phyloP scores from a whole-genome alignment of 2,329 filamentous ascomycete species.

The Sarocladium oryzae region DNA sequence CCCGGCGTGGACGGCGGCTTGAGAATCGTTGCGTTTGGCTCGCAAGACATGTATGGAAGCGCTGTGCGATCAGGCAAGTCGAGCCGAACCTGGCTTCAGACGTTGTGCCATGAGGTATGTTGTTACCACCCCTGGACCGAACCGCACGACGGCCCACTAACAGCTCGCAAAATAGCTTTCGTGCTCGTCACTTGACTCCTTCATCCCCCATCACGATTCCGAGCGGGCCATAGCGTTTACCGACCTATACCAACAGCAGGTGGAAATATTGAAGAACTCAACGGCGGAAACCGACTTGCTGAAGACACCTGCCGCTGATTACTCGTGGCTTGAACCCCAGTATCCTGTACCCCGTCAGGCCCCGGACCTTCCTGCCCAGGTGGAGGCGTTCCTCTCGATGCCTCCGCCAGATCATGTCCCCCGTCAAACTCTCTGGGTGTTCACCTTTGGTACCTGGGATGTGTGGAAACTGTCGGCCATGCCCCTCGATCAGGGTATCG shows the following conservation, averaged over 20 bases:
- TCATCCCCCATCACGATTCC: conserved; percentile 34
- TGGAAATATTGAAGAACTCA: conserved; percentile 30
- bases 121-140: neutral
- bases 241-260: conserved; percentile 38
- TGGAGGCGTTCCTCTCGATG: conserved; percentile 38
- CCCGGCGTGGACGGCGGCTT: conserved; percentile 20
- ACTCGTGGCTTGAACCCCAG: conserved; percentile 33
- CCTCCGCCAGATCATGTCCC: conserved; percentile 26
- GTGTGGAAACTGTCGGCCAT: conserved; percentile 45
- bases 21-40: conserved; percentile 46
- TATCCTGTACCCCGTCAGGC: conserved; percentile 34
- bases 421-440: conserved; percentile 46
- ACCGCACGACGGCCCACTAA: neutral
- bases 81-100: conserved; percentile 38
- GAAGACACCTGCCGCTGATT: conserved; percentile 33
- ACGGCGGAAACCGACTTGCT: conserved; percentile 24
- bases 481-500: conserved; percentile 31
- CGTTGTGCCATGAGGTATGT: conserved; percentile 40
- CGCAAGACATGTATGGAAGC: conserved; percentile 39
- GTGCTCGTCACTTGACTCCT: conserved; percentile 39
- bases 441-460: conserved; percentile 49
- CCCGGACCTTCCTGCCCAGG: conserved; percentile 38
- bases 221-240: conserved; percentile 48
- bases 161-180: conserved; percentile 30
- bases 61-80: conserved; percentile 20